These are phyloP conservation scores for Centella asiatica DNA, from an alignment of 129 eudicot genomes.

Conservation along the genomic window DNA sequence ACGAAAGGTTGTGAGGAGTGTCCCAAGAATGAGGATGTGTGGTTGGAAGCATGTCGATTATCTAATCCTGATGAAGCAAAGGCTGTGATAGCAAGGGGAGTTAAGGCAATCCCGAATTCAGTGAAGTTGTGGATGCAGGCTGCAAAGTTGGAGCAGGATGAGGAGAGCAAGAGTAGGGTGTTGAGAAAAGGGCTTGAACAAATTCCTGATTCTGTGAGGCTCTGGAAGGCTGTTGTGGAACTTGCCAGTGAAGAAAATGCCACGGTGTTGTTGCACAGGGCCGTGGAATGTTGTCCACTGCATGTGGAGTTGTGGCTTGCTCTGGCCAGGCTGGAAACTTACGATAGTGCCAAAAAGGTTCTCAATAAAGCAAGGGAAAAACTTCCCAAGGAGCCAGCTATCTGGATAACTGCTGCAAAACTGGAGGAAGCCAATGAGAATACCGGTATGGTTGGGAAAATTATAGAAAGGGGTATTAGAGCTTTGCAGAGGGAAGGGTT, in stretches of 20 bases:
- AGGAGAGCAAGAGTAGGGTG: slow-evolving; percentile 63
- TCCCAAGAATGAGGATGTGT: slow-evolving; percentile 86
- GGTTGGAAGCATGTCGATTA: slow-evolving; percentile 90
- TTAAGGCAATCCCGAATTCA: slow-evolving; percentile 77
- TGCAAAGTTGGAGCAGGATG: slow-evolving; percentile 72
- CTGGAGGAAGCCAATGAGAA: slow-evolving; percentile 87
- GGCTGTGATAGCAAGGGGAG: slow-evolving; percentile 90
- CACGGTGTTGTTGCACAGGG: slow-evolving; percentile 62
- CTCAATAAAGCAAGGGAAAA: slow-evolving; percentile 66
- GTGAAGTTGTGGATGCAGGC: slow-evolving; percentile 95
- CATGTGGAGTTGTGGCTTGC: slow-evolving; percentile 93
- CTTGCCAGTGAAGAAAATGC: slow-evolving; percentile 89
- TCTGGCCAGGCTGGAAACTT: slow-evolving; percentile 74
- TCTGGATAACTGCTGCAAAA: slow-evolving; percentile 86
- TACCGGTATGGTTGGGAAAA: slow-evolving; percentile 68
- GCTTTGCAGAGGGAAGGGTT: slow-evolving; percentile 77
- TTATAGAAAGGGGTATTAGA: slow-evolving; percentile 84
- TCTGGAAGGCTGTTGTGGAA: slow-evolving; percentile 95
- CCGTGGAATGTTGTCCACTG: slow-evolving; percentile 91
- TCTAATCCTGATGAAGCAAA: slow-evolving; percentile 66
- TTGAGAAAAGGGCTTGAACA: slow-evolving; percentile 84
- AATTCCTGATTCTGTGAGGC: slow-evolving; percentile 86
- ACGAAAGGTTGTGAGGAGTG: slow-evolving; percentile 83
- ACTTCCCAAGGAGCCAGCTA: slow-evolving; percentile 87
- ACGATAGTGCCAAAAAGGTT: slow-evolving; percentile 78